phyloP scores from a whole-genome alignment of 2,329 filamentous ascomycete species.

The Colletotrichum sp. region DNA sequence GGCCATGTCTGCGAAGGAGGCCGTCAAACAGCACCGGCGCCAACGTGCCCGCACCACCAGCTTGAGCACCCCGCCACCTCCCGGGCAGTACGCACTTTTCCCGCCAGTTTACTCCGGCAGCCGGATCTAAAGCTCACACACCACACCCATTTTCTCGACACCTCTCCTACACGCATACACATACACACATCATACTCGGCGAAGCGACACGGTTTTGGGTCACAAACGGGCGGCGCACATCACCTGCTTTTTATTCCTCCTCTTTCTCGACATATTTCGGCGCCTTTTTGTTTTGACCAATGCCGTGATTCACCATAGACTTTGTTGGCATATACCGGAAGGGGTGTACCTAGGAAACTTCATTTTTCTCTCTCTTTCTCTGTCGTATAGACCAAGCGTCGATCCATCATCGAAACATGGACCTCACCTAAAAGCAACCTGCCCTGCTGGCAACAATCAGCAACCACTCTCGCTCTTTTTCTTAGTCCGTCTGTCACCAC shows the following conservation, averaged over 20 bases:
- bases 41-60: slow-evolving; percentile 52
- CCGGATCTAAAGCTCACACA: slow-evolving; percentile 29
- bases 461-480: neutral
- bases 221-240: neutral
- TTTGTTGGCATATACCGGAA: slow-evolving; percentile 4
- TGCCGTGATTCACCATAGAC: slow-evolving; percentile 5
- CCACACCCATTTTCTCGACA: neutral
- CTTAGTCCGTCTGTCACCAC: neutral
- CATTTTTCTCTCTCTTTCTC: neutral
- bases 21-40: slow-evolving; percentile 32
- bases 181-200: neutral
- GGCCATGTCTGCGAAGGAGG: slow-evolving; percentile 31
- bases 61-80: slow-evolving; percentile 46
- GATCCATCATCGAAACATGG: neutral
- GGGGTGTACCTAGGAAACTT: neutral
- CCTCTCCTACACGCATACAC: neutral
- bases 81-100: slow-evolving; percentile 53
- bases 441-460: neutral
- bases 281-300: neutral
- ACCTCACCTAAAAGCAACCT: neutral
- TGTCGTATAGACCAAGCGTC: slow-evolving; percentile 1
- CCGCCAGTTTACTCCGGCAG: slow-evolving; percentile 37
- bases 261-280: neutral
- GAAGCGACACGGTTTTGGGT: neutral
- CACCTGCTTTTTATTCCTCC: neutral